These are phyloP conservation scores for Eutrema salsugineum DNA, from an alignment of 441 rosid species.

Conservation along the genomic window DNA sequence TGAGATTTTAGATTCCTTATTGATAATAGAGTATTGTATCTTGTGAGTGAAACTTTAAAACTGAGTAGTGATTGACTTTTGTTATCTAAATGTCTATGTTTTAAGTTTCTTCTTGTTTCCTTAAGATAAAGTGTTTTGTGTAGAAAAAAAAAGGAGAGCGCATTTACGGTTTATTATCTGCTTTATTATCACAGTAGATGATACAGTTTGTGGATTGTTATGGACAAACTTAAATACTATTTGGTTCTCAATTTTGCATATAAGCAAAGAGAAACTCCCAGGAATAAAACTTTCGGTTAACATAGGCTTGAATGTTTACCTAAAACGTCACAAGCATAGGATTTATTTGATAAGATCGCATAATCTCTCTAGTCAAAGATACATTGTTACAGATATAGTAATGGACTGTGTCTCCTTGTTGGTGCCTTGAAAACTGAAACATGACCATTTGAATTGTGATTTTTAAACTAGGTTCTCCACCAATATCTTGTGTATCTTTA, in stretches of 20 bases:
- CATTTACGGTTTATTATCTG: neutral
- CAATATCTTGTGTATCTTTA: neutral
- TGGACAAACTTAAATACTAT: neutral
- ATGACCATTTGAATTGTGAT: neutral
- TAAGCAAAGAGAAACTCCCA: neutral
- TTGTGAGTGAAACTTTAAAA: neutral
- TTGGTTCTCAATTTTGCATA: neutral
- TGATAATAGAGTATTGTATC: slow-evolving; percentile 11
- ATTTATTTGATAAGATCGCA: neutral
- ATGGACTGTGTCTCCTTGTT: neutral
- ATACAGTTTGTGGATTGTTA: neutral
- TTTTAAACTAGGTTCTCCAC: neutral
- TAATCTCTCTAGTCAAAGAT: neutral
- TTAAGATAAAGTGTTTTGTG: neutral
- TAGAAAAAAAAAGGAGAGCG: neutral
- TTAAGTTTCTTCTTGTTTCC: neutral
- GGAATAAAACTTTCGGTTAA: neutral
- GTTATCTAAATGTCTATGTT: neutral
- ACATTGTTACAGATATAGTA: neutral
- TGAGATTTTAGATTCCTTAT: slow-evolving; percentile 12
- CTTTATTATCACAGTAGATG: neutral
- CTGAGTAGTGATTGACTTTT: neutral
- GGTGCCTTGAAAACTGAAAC: neutral
- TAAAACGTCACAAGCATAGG: neutral
- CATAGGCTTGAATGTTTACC: neutral